phyloP scores from a whole-genome alignment of 768 basidiomycete species.

The Xanthoconium stramineum region DNA sequence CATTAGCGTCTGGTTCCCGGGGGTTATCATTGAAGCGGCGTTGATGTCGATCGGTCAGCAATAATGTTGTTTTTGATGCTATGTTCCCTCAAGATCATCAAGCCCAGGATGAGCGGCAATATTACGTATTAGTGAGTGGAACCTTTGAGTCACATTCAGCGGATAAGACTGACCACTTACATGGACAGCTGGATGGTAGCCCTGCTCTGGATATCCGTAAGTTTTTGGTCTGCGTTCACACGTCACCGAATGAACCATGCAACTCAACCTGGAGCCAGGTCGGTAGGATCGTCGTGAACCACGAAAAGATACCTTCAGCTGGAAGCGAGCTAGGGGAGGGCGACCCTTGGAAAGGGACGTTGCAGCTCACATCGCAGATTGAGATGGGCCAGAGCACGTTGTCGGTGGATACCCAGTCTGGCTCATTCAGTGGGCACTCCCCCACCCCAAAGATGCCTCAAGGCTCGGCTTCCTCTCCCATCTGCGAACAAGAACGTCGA shows the following conservation, averaged over 20 bases:
- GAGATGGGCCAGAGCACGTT: too few relatives aligned
- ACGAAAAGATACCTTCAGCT: slow-evolving; percentile 4
- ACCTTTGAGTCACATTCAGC: neutral
- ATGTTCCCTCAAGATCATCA: slow-evolving; percentile 4
- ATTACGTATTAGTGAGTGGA: slow-evolving; percentile 18
- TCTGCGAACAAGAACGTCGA: too few relatives aligned
- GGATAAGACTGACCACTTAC: neutral
- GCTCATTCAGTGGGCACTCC: too few relatives aligned
- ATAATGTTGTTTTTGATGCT: slow-evolving; percentile 19
- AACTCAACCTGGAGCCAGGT: neutral
- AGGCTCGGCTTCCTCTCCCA: too few relatives aligned
- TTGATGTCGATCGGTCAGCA: slow-evolving; percentile 1
- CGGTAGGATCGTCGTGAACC: slow-evolving; percentile 17
- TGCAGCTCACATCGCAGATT: slow-evolving; percentile 15
- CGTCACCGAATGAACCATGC: neutral
- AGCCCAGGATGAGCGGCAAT: slow-evolving; percentile 12
- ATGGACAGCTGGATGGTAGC: slow-evolving; percentile 16
- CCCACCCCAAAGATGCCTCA: too few relatives aligned
- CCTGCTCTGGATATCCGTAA: slow-evolving; percentile 17
- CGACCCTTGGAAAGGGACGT: neutral
- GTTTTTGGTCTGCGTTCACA: neutral
- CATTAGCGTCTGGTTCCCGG: too few relatives aligned
- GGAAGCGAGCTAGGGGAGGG: neutral
- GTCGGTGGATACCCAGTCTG: too few relatives aligned
- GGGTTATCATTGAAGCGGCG: neutral